phyloP scores from a whole-genome alignment of 495 filamentous ascomycete genomes.

The Penicillium silybi region DNA sequence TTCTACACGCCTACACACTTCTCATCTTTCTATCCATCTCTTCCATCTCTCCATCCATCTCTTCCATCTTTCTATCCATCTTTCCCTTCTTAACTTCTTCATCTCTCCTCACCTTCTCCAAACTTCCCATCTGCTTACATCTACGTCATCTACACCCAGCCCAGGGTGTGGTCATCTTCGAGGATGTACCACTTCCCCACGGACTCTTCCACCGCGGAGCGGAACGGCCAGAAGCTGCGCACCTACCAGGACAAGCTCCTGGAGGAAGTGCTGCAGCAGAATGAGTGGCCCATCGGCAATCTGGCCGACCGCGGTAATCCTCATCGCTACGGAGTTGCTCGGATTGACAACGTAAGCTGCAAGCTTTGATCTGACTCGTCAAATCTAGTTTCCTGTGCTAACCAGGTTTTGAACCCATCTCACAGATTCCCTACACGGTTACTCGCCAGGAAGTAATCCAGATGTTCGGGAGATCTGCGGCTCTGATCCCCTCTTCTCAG shows the following conservation, averaged over 20 bases:
- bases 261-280: background rate
- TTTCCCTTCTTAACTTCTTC: background rate
- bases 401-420: background rate
- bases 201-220: no score
- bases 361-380: background rate
- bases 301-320: conserved; percentile 5
- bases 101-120: background rate
- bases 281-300: conserved; percentile 6
- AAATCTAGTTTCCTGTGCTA: background rate
- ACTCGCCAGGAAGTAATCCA: conserved; percentile 65
- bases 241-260: background rate
- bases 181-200: background rate
- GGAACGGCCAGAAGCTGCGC: background rate
- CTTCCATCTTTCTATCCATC: no score
- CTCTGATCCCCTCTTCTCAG: conserved; percentile 39
- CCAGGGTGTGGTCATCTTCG: background rate
- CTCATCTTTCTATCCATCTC: no score
- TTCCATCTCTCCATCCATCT: no score
- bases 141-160: background rate
- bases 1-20: no score
- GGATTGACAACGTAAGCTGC: conserved; percentile 44
- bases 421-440: conserved; percentile 26
- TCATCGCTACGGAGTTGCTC: conserved; percentile 40
- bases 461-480: conserved; percentile 63
- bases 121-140: background rate